Conservation (phyloP, 441 rosid species). For the Macaranga tanarius region DNA sequence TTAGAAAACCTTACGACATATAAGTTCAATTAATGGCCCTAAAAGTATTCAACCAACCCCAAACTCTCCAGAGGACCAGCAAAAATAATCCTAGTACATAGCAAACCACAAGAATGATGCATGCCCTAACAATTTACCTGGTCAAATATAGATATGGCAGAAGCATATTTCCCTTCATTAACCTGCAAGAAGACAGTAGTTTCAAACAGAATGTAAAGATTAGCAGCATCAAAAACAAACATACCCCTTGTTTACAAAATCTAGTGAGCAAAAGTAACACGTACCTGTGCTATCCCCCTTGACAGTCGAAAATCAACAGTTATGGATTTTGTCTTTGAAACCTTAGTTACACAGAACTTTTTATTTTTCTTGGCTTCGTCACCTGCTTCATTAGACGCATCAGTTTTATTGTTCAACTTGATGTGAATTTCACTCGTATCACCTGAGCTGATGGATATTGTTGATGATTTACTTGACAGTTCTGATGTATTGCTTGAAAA, state of each 20-base stretch:
- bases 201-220: conserved; percentile 26
- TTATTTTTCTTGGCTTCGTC: conserved; percentile 55
- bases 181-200: conserved; percentile 50
- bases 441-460: conserved; percentile 39
- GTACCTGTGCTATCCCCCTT: conserved; percentile 96
- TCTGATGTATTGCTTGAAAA: conserved; percentile 38
- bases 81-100: background rate
- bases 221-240: conserved; percentile 8
- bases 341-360: conserved; percentile 60
- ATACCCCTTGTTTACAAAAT: conserved; percentile 13
- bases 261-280: conserved; percentile 10
- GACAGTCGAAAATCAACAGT: conserved; percentile 93
- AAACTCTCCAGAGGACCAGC: background rate
- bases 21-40: conserved; percentile 5
- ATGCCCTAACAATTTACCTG: conserved; percentile 51
- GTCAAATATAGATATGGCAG: conserved; percentile 88
- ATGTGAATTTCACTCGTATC: conserved; percentile 44
- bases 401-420: conserved; percentile 41
- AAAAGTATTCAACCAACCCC: conserved; percentile 22
- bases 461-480: conserved; percentile 39
- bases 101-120: conserved; percentile 18
- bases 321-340: conserved; percentile 75
- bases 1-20: conserved; percentile 16
- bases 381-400: conserved; percentile 36
- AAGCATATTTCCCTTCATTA: conserved; percentile 88